A percentile compares a stretch with the other conserved stretches of the same genome.
Conservation (phyloP, 1,284 basidiomycete genomes). For the Cutaneotrichosporon sp. region DNA sequence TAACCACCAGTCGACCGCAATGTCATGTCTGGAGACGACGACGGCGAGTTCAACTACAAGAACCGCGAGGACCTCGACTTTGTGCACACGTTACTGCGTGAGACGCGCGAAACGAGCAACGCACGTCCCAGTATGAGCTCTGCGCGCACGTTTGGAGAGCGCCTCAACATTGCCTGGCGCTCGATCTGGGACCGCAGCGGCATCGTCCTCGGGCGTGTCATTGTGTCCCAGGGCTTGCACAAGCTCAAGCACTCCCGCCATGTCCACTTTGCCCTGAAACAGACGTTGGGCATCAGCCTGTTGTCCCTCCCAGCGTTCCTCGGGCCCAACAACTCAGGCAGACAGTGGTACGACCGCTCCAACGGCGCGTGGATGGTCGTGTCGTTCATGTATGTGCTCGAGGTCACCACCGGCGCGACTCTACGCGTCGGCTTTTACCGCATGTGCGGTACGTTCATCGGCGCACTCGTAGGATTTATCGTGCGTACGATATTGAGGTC, state of each 20-base stretch:
- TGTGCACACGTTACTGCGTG: constrained; percentile 12
- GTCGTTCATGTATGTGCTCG: constrained; percentile 50
- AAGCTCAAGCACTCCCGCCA: constrained; percentile 47
- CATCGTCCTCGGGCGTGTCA: constrained; percentile 29
- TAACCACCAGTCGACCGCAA: constrained; percentile 6
- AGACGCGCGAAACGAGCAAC: constrained; percentile 6
- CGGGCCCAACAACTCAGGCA: constrained; percentile 26
- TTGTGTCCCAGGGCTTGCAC: constrained; percentile 32
- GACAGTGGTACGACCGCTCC: constrained; percentile 44
- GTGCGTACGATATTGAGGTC: constrained; percentile 22
- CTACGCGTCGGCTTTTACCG: constrained; percentile 49
- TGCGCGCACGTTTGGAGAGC: neutral
- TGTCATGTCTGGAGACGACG: constrained; percentile 1
- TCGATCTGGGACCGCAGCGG: constrained; percentile 31
- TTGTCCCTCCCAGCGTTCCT: constrained; percentile 49
- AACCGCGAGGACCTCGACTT: constrained; percentile 19
- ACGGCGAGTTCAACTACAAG: neutral
- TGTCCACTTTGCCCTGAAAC: constrained; percentile 48
- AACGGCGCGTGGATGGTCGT: constrained; percentile 49
- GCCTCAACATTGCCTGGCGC: constrained; percentile 24
- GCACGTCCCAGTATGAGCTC: neutral
- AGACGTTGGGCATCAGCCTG: constrained; percentile 47
- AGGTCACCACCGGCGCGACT: constrained; percentile 51
- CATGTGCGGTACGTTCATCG: constrained; percentile 49
- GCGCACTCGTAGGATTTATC: constrained; percentile 46